phyloP scores from a whole-genome alignment of 441 rosid species.

The Populus hybrid region DNA sequence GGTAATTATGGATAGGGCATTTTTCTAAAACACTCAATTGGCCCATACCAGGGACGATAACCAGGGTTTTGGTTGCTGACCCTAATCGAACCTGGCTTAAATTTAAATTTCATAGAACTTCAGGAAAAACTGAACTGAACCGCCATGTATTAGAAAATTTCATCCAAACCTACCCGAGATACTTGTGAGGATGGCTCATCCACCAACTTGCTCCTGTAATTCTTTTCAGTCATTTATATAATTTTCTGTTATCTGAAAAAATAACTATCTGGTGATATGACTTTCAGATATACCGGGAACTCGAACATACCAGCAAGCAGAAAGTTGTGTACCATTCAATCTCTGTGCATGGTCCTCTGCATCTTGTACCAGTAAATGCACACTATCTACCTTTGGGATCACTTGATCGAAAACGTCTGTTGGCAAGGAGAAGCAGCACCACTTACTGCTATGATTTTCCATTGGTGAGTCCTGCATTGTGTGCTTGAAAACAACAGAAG shows the following conservation, averaged over 20 bases:
- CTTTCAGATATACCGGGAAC: conserved; percentile 87
- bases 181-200: neutral
- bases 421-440: conserved; percentile 82
- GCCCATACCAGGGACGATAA: neutral
- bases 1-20: neutral
- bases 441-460: conserved; percentile 99
- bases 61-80: neutral
- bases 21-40: neutral
- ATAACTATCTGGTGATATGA: conserved; percentile 14
- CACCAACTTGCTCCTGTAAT: neutral
- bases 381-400: conserved; percentile 73
- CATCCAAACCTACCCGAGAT: neutral
- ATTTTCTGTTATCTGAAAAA: neutral
- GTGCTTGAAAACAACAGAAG: conserved; percentile 4
- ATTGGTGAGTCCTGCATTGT: conserved; percentile 51
- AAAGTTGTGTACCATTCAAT: conserved; percentile 65
- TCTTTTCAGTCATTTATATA: neutral
- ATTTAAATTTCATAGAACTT: neutral
- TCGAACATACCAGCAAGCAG: conserved; percentile 60
- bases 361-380: conserved; percentile 56
- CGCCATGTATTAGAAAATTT: neutral
- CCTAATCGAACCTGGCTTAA: neutral
- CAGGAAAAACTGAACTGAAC: neutral
- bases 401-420: conserved; percentile 80
- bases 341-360: conserved; percentile 62